Base-by-base conservation (phyloP, 495 filamentous ascomycete genomes). In the Xylaria grammica region DNA sequence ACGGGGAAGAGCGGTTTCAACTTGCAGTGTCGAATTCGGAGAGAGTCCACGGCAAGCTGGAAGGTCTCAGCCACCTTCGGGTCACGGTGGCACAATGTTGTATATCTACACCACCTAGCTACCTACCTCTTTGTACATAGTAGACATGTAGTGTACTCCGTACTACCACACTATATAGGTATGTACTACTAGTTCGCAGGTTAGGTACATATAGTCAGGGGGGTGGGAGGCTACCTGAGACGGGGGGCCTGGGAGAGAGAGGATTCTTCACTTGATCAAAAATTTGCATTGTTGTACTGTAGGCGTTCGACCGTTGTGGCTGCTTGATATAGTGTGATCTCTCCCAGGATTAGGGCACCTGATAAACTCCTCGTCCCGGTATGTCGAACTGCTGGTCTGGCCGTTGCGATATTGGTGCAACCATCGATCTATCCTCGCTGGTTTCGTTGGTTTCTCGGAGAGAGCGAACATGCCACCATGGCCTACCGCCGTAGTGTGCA, bases 371-470 rank as follows among this genome's bases (percentile, higher is more conserved):
- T 34, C 24, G 15, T 30, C 15, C 3, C 7, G 19, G 20, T 17
- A 20, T 15, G 22, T 20, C 38, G 54, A 58, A 32, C 38, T 58
- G 42, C 27, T 40, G 56, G 42, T 20, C 27, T 36, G 27, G 29
- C 56, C 56, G 56, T 59, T 59, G 42, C 26, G 29, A 59, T 48
- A 48, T 32, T 57, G 19, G 42, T 17, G 26, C 42, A 48, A 40
- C 56, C 42, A 27, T 36, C 36, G 19, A 36, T 11, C 27, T 38
- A 56, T 42, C 26, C 29, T 34, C 56, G 40, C 30, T 42, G n/a
- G n/a, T 36, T 42, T 42, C 40, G 13, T 17, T 42, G 40, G 40
- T 42, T 42, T 42, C 3, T 17, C 40, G 40, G 40, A 42, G 40
- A 42, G 40, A 42, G 40, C 40, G 40, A n/a, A 42, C 13, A 42